Evolutionary conservation across 1,284 basidiomycete species (phyloP).

Genomic region (Ganoderma boninense): DNA sequence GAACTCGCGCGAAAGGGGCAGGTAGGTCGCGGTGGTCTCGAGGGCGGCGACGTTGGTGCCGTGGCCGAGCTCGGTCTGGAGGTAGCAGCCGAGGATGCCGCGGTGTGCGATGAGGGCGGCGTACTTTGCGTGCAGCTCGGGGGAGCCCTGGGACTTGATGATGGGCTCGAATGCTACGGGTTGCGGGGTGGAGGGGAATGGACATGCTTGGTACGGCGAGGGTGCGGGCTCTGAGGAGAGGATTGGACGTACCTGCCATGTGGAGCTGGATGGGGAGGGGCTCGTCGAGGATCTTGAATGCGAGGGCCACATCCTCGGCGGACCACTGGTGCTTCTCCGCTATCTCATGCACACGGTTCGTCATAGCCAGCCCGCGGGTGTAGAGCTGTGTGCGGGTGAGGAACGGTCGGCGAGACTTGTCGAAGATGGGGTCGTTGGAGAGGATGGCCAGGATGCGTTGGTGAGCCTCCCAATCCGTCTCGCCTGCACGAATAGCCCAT

Average conservation of each 20-base stretch:
- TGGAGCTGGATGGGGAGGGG: slow-evolving; percentile 60
- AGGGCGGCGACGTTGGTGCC: slow-evolving; percentile 76
- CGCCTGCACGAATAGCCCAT: slow-evolving; percentile 46
- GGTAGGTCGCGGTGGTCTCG: slow-evolving; percentile 84
- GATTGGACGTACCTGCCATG: slow-evolving; percentile 52
- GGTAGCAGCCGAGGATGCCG: slow-evolving; percentile 72
- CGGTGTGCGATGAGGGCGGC: slow-evolving; percentile 56
- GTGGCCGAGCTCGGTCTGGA: slow-evolving; percentile 82
- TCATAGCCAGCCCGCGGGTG: slow-evolving; percentile 56
- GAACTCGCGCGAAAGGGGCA: slow-evolving; percentile 74
- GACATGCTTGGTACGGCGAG: too few species aligned
- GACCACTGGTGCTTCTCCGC: slow-evolving; percentile 63
- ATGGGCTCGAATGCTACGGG: slow-evolving; percentile 71
- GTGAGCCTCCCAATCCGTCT: slow-evolving; percentile 56
- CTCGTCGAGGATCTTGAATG: slow-evolving; percentile 59
- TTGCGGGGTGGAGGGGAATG: neutral
- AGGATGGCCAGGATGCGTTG: slow-evolving; percentile 58
- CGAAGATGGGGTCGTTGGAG: slow-evolving; percentile 66
- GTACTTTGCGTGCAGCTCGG: slow-evolving; percentile 58
- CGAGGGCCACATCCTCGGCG: slow-evolving; percentile 53
- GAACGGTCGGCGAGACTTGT: slow-evolving; percentile 66
- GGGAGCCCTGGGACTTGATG: slow-evolving; percentile 65
- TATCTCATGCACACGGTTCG: slow-evolving; percentile 65
- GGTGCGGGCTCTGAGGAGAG: neutral
- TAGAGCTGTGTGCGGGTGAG: slow-evolving; percentile 60